phyloP scores from a whole-genome alignment of 441 rosid genomes.

The Flueggea neowawraea region DNA sequence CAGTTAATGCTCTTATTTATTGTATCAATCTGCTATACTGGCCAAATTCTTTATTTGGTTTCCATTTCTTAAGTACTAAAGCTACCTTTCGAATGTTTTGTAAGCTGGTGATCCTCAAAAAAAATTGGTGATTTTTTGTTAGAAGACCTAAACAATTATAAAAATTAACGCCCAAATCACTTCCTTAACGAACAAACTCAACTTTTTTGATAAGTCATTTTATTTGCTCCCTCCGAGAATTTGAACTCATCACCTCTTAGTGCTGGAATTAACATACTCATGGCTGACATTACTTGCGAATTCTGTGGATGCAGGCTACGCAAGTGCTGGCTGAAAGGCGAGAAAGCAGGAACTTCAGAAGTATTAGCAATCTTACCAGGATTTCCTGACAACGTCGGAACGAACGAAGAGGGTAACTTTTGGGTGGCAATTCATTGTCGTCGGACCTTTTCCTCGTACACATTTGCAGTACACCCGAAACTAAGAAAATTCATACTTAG shows the following conservation, averaged over 20 bases:
- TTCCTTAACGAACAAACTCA: too few species aligned
- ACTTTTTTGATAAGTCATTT: too few species aligned
- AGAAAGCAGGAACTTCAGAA: constrained; percentile 72
- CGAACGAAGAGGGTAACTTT: constrained; percentile 73
- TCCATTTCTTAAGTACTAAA: constrained; percentile 1
- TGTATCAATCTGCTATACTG: background rate
- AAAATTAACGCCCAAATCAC: too few species aligned
- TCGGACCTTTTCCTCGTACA: constrained; percentile 33
- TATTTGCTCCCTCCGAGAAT: too few species aligned
- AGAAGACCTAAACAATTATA: too few species aligned
- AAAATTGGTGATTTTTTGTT: too few species aligned
- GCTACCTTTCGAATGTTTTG: background rate
- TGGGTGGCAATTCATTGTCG: constrained; percentile 84
- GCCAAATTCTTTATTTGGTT: background rate
- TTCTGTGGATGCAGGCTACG: constrained; percentile 39
- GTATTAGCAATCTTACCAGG: constrained; percentile 74
- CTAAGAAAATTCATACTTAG: constrained; percentile 55
- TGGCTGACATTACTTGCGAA: background rate
- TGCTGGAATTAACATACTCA: background rate
- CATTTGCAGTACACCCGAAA: constrained; percentile 39
- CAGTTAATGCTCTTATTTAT: constrained; percentile 37
- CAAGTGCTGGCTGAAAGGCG: constrained; percentile 84
- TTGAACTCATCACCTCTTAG: too few species aligned
- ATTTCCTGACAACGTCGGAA: constrained; percentile 77
- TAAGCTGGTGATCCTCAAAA: too few species aligned